These are phyloP conservation scores for Platanthera guangdongensis DNA, from an alignment of 106 monocot species.

Conservation along the genomic window DNA sequence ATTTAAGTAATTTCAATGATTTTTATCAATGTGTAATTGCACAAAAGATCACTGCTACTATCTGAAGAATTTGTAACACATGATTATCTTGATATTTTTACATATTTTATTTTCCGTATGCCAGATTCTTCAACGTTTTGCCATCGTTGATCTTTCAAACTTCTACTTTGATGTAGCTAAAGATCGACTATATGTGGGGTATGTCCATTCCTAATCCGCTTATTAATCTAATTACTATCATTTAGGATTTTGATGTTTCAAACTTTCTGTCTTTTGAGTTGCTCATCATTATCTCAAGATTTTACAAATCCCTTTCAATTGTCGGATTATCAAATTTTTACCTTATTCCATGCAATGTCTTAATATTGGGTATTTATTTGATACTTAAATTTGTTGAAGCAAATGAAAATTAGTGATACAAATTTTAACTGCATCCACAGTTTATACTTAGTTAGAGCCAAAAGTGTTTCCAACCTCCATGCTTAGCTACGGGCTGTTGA, in stretches of 20 bases:
- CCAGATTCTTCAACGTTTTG: slow-evolving; percentile 90
- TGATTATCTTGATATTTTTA: background rate
- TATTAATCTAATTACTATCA: background rate
- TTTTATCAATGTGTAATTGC: too few relatives aligned
- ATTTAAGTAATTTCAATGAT: too few relatives aligned
- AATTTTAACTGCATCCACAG: background rate
- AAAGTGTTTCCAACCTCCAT: too few relatives aligned
- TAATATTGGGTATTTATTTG: background rate
- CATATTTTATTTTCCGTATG: slow-evolving; percentile 8
- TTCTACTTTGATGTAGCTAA: slow-evolving; percentile 97
- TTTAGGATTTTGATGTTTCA: background rate
- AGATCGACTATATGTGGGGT: slow-evolving; percentile 99
- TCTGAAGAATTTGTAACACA: too few relatives aligned
- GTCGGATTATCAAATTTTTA: background rate
- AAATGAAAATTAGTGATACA: background rate
- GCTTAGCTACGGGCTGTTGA: too few relatives aligned
- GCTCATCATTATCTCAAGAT: background rate
- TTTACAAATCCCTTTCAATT: background rate
- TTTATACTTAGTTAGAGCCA: background rate
- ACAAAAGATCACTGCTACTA: too few relatives aligned
- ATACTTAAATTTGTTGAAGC: background rate
- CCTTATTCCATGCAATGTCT: background rate
- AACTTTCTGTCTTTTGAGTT: background rate
- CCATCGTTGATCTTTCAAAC: slow-evolving; percentile 93
- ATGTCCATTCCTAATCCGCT: slow-evolving; percentile 16